Base-by-base conservation (phyloP, 495 filamentous ascomycete genomes). In the Cenococcum geophilum region DNA sequence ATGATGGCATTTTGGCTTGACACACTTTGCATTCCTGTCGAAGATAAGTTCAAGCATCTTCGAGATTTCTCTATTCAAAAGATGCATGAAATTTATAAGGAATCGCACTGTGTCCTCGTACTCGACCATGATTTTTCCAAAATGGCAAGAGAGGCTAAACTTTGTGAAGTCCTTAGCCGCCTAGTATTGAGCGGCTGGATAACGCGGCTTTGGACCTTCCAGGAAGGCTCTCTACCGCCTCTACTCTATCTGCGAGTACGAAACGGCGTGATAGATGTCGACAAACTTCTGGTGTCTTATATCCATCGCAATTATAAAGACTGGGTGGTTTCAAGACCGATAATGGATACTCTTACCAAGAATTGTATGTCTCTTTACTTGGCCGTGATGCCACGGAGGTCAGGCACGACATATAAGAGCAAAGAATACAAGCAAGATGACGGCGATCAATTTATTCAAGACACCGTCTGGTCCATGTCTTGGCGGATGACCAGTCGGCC, bases 11-110 rank as follows among this genome's bases (percentile, higher is more conserved):
- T 63, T 43, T 63, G 60, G 60, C 23, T 63, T 3, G 60, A 63
- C 35, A 59, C 60, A 16, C 55, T 63, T 23, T 63, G 60, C 32
- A 63, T 63, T 22, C 60, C 60, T 10, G 56, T 59, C 8, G 56
- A 18, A 20, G n/a, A 32, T n/a, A 21, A 58, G 32, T 40, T 25
- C 32, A 12, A 58, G 37, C 14, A 35, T 2, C 47, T 63, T 4
- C 35, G 60, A 32, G 57, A 58, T 25, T 48, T 49, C 22, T 58
- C 60, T 16, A 63, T 63, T 14, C 11, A 27, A 11, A 16, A 45
- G 36, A 63, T 63, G 60, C 37, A 63, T 37, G 14, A 36, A 16
- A 63, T 63, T 22, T 63, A 63, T 34, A 23, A 49, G 34, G 12
- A 52, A 11, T 14, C 56, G 9, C 5, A 50, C 11, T n/a, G 8